Conservation (phyloP, 2,329 filamentous ascomycete species). For the Aspergillus pseudotamarii region DNA sequence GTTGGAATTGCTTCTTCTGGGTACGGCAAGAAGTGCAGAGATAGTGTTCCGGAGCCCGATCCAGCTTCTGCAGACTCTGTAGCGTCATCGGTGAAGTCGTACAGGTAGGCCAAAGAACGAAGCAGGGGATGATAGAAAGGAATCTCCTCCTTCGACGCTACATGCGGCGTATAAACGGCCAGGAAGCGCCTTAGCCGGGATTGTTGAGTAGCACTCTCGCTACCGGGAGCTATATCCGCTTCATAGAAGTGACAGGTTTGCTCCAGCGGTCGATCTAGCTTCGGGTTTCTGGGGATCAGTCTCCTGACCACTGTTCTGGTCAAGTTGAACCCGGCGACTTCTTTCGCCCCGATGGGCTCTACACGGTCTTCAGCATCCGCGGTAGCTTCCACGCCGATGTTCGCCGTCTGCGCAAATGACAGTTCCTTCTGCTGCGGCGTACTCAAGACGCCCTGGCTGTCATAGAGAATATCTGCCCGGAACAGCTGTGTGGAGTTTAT, state of each 20-base stretch:
- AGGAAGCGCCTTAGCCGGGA: constrained; percentile 39
- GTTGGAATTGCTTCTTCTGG: constrained; percentile 38
- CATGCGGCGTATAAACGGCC: constrained; percentile 79
- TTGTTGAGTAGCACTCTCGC: neutral
- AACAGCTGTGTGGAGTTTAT: constrained; percentile 61
- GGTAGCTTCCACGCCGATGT: neutral
- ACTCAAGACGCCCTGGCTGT: constrained; percentile 48
- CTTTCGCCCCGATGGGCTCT: constrained; percentile 23
- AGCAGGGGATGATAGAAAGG: constrained; percentile 90
- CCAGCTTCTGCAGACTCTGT: constrained; percentile 31
- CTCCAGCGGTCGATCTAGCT: constrained; percentile 72
- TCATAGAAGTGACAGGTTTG: constrained; percentile 80
- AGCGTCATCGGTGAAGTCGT: constrained; percentile 48
- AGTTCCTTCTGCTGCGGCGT: constrained; percentile 37
- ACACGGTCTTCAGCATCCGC: constrained; percentile 11
- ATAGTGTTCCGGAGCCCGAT: constrained; percentile 43
- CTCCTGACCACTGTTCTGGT: constrained; percentile 71
- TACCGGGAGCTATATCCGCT: neutral
- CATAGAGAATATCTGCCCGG: constrained; percentile 62
- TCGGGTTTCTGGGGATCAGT: constrained; percentile 79
- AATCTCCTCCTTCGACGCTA: constrained; percentile 61
- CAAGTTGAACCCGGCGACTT: constrained; percentile 41
- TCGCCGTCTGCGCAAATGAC: constrained; percentile 15
- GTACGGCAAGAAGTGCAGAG: constrained; percentile 57
- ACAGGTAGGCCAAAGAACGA: constrained; percentile 72